Evolutionary conservation across 306 rosid species (phyloP), one percentile per base, ranked within the genome.

Genomic region (Vicia sativa): DNA sequence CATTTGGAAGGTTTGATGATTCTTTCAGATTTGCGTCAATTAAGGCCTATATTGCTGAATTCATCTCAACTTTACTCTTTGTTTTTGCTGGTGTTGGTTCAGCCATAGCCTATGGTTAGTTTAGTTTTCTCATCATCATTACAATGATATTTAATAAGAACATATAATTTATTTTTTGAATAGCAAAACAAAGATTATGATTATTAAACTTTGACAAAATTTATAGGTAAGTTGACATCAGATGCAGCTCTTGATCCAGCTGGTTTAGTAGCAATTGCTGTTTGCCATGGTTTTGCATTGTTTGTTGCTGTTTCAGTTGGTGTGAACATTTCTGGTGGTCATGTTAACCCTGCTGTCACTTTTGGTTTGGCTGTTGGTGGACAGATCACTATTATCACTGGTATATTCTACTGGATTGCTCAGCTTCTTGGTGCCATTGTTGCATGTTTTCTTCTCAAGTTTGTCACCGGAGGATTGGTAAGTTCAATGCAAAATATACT

Each of bases 341-440:
- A 92, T 74, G 96, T 92, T 3, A 92, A 92, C 87, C 97, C 96
- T 11, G 95, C 97, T 6, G 97, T 91, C 64, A 91, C 96, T n/a
- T 87, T 91, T 35, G 95, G 97, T 16, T 83, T 91, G 87, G 96
- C 96, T 75, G 73, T 89, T 34, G 96, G 97, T 12, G 96, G 96
- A 58, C 97, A 91, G 49, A 91, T 89, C 89, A 91, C 84, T 15
- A 23, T 91, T 73, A 84, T 91, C 74, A 87, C 96, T 37, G 83
- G 95, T 41, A 45, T 91, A 77, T 89, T 91, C 81, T 89, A 91
- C 83, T 89, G 89, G 96, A 80, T 87, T 67, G 91, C 92, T 26
- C 97, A 89, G 70, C 97, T 91, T 72, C 57, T 84, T 77, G 97
- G 96, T 60, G 77, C 97, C 82, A 92, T 89, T 2, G 96, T 81